phyloP scores from a whole-genome alignment of 495 filamentous ascomycete genomes.

The Amniculicola lignicola region DNA sequence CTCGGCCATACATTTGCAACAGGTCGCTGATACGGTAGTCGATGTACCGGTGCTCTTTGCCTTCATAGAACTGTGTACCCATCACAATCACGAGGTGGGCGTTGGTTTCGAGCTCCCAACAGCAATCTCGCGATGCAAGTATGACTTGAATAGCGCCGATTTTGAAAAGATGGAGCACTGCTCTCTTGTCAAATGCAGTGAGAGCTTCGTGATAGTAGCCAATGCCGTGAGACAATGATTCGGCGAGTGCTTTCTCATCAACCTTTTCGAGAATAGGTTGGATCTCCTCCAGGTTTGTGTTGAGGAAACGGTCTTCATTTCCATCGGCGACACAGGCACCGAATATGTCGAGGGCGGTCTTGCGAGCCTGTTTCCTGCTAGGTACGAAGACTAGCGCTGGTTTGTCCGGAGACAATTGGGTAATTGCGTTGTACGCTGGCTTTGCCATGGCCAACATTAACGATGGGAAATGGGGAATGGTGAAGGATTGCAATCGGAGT shows the following conservation, averaged over 20 bases:
- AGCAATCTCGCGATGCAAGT: conserved; percentile 88
- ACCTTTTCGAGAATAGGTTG: conserved; percentile 75
- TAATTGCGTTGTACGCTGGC: conserved; percentile 80
- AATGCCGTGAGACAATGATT: conserved; percentile 91
- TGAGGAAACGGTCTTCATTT: conserved; percentile 88
- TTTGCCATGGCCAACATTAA: conserved; percentile 98
- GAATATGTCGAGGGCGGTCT: conserved; percentile 85
- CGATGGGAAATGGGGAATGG: conserved; percentile 94
- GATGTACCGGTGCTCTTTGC: conserved; percentile 93
- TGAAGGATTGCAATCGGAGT: conserved; percentile 92
- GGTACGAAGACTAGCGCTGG: conserved; percentile 90
- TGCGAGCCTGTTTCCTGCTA: conserved; percentile 83
- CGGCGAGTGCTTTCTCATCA: conserved; percentile 80
- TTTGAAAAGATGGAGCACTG: conserved; percentile 85
- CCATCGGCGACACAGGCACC: conserved; percentile 81
- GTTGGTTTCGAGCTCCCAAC: conserved; percentile 88
- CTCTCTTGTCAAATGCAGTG: conserved; percentile 81
- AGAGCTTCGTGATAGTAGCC: conserved; percentile 97
- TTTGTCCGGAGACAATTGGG: conserved; percentile 81
- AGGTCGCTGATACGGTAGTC: conserved; percentile 95
- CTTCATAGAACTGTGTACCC: conserved; percentile 99
- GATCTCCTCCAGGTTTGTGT: conserved; percentile 76
- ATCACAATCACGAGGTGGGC: conserved; percentile 93
- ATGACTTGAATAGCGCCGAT: conserved; percentile 92
- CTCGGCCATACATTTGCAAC: conserved; percentile 99